Base-by-base conservation (phyloP, 163 green algal species). In the Chlamydomonas reinhardtii region DNA sequence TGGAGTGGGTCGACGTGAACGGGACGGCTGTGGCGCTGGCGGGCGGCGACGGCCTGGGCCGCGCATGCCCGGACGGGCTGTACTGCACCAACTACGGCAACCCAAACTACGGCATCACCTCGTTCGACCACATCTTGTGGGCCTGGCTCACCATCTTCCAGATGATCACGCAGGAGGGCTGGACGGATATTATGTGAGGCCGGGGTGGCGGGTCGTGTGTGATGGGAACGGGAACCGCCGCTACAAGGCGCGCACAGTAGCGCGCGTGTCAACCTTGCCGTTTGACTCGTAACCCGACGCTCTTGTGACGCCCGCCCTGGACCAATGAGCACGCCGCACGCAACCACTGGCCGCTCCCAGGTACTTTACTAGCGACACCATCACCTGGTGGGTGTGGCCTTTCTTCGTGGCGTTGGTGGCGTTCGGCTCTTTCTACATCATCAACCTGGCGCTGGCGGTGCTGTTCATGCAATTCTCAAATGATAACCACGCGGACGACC, bases 371-470 rank as follows among this genome's bases (percentile, higher is more conserved):
- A 52, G n/a, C 19, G 83, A 83, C 52, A 64, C 73, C 17, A 25
- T 88, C 39, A 71, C 48, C 11, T 77, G 65, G 70, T 61, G 70
- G 70, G 73, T 88, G 43, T 83, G 64, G 73, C 83, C 74, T 31
- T 71, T 83, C 32, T 83, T 76, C 32, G 73, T 88, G 24, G 48
- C 16, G 52, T 35, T 88, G 43, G 74, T 83, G 32, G 81, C 95
- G 11, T 89, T 95, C 35, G 91, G 94, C 27, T 84, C 85, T 16
- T 93, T 96, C 70, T 95, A 95, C 87, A 70, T 94, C 20, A 68
- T 95, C 76, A 95, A 95, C 76, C 89, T 96, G 25, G 90, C 91
- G 9, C 87, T 96, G 48, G 95, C 95, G 22, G 94, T 96, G 27
- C 81, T 97, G n/a, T 97, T 93, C 87, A 69, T 96, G 27, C 86